Conservation (phyloP, 306 rosid species). For the Urtica urens region DNA sequence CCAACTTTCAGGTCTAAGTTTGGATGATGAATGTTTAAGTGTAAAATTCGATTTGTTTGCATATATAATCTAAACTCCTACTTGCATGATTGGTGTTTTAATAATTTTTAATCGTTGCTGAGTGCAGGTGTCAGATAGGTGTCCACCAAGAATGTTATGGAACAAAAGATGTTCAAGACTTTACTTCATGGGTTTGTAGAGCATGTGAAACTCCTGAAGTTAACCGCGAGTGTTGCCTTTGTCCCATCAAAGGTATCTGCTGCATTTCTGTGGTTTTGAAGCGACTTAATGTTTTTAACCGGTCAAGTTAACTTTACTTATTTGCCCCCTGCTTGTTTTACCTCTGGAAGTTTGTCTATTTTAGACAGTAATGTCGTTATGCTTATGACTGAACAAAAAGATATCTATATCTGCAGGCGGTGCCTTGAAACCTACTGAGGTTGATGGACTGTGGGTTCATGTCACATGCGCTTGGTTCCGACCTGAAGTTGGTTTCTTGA, state of each 20-base stretch:
- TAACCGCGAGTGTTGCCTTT: constrained; percentile 91
- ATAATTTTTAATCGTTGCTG: constrained; percentile 6
- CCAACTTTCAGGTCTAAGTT: neutral
- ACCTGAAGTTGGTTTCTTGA: constrained; percentile 68
- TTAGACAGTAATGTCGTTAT: too few species aligned
- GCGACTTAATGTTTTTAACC: neutral
- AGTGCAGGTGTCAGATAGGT: constrained; percentile 83
- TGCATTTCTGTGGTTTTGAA: neutral
- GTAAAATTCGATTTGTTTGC: too few species aligned
- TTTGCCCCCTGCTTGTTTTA: neutral
- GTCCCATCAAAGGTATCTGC: constrained; percentile 79
- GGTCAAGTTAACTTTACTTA: neutral
- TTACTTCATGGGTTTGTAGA: constrained; percentile 98
- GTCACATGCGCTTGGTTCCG: constrained; percentile 95
- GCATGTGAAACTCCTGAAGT: constrained; percentile 84
- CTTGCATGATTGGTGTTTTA: too few species aligned
- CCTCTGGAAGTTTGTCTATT: too few species aligned
- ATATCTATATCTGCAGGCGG: constrained; percentile 58
- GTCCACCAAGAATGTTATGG: constrained; percentile 99
- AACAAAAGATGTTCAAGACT: constrained; percentile 64
- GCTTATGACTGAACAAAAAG: constrained; percentile 4
- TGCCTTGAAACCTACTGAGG: constrained; percentile 95
- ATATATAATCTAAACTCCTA: too few species aligned
- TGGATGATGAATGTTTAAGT: too few species aligned
- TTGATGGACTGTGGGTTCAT: constrained; percentile 83